phyloP scores from a whole-genome alignment of 202 grass and related monocot genomes.

The Eragrostis tef region DNA sequence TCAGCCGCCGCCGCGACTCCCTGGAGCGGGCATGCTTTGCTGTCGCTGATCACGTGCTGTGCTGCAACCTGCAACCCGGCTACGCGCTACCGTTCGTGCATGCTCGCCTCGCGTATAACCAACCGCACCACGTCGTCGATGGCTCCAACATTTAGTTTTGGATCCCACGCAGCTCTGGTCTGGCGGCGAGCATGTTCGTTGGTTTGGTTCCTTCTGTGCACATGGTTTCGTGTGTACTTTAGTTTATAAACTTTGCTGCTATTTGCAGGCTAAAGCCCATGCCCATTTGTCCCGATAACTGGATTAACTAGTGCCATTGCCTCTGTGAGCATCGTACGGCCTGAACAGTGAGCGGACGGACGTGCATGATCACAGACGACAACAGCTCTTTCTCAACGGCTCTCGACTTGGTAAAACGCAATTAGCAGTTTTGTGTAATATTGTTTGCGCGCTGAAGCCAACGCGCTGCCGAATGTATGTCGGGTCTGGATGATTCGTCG shows the following conservation, averaged over 20 bases:
- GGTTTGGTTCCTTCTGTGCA: background rate
- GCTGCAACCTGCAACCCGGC: no score
- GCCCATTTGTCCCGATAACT: background rate
- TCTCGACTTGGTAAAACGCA: background rate
- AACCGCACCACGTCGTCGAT: background rate
- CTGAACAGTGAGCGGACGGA: constrained; percentile 16
- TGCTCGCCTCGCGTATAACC: background rate
- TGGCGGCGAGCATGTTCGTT: background rate
- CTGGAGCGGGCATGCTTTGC: background rate
- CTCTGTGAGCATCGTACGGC: background rate
- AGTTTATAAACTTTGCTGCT: background rate
- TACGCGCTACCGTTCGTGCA: background rate
- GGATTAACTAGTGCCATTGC: no score
- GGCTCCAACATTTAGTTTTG: background rate
- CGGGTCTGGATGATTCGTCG: no score
- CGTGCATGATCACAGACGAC: background rate
- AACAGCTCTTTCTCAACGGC: constrained; percentile 27
- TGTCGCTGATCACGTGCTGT: background rate
- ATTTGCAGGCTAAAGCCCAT: constrained; percentile 38
- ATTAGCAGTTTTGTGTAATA: background rate
- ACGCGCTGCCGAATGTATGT: background rate
- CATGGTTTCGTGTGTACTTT: background rate
- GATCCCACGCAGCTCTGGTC: background rate
- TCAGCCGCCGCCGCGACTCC: background rate
- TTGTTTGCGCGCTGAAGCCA: background rate